phyloP scores from a whole-genome alignment of 2,329 filamentous ascomycete genomes.

The Calcarisporium arbuscula region DNA sequence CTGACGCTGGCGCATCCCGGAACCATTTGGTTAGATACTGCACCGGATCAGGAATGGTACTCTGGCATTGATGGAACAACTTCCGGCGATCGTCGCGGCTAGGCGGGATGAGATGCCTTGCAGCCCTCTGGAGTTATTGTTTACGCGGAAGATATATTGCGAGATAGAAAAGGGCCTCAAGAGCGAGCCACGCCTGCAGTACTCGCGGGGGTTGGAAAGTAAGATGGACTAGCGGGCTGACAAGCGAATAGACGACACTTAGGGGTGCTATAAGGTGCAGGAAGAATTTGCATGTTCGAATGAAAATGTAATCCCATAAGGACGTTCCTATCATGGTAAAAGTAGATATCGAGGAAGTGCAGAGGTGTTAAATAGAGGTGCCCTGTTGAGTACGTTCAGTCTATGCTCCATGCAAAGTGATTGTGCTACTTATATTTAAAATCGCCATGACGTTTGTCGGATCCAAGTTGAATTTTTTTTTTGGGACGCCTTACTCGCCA shows the following conservation, averaged over 20 bases:
- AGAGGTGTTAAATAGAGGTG: too few relatives aligned
- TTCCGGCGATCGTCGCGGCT: conserved; percentile 37
- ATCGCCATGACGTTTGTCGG: too few relatives aligned
- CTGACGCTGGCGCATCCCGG: conserved; percentile 40
- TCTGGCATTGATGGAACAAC: conserved; percentile 45
- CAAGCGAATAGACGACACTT: conserved; percentile 37
- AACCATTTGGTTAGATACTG: conserved; percentile 54
- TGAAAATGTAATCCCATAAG: conserved; percentile 24
- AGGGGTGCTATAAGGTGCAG: conserved; percentile 44
- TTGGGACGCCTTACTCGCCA: too few relatives aligned
- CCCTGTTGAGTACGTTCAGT: too few relatives aligned
- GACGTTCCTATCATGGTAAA: conserved; percentile 10
- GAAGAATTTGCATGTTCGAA: conserved; percentile 39
- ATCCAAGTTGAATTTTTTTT: too few relatives aligned
- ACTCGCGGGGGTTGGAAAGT: conserved; percentile 20
- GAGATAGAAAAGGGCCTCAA: conserved; percentile 50
- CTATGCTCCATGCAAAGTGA: too few relatives aligned
- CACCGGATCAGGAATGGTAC: conserved; percentile 45
- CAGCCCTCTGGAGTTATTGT: conserved; percentile 42
- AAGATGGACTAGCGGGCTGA: conserved; percentile 16
- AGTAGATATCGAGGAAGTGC: too few relatives aligned
- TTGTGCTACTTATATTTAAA: too few relatives aligned
- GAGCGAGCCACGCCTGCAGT: conserved; percentile 36
- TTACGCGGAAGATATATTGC: conserved; percentile 46
- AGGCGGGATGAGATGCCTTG: conserved; percentile 40